Evolutionary conservation across 129 eudicot genomes (phyloP).

Genomic region (Ambrosia trifida): DNA sequence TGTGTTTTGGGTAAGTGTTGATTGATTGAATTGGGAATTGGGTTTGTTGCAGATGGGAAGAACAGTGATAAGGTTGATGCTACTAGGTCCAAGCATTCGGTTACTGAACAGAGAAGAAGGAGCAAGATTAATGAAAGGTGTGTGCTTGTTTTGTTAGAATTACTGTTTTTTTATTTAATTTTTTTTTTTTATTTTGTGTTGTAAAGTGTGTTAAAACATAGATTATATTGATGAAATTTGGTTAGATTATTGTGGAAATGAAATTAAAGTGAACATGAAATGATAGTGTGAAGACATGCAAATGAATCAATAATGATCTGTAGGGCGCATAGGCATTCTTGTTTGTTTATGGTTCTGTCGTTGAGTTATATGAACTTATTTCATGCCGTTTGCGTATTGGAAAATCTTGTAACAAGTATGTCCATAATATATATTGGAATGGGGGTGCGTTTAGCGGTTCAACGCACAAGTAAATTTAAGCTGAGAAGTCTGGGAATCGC

Average conservation of each 20-base stretch:
- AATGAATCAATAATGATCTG: background rate
- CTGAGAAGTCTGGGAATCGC: background rate
- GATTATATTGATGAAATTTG: background rate
- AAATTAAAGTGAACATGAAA: background rate
- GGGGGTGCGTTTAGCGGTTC: background rate
- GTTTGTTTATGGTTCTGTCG: background rate
- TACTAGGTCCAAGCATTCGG: slow-evolving; percentile 92
- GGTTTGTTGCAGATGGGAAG: slow-evolving; percentile 65
- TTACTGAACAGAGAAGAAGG: slow-evolving; percentile 91
- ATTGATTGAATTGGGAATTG: slow-evolving; percentile 25
- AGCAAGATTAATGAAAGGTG: slow-evolving; percentile 98
- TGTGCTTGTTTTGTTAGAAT: slow-evolving; percentile 2
- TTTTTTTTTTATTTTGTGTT: background rate
- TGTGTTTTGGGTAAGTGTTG: background rate
- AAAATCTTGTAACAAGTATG: background rate
- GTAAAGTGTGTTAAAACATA: background rate
- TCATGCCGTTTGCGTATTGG: background rate
- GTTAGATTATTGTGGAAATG: background rate
- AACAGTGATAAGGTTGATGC: slow-evolving; percentile 47
- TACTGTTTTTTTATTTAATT: background rate
- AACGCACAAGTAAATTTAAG: background rate
- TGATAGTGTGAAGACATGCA: slow-evolving; percentile 7
- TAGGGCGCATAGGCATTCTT: background rate
- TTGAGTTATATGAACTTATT: background rate
- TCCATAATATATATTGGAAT: background rate